phyloP scores from a whole-genome alignment of 306 rosid genomes.

The Malus fusca region DNA sequence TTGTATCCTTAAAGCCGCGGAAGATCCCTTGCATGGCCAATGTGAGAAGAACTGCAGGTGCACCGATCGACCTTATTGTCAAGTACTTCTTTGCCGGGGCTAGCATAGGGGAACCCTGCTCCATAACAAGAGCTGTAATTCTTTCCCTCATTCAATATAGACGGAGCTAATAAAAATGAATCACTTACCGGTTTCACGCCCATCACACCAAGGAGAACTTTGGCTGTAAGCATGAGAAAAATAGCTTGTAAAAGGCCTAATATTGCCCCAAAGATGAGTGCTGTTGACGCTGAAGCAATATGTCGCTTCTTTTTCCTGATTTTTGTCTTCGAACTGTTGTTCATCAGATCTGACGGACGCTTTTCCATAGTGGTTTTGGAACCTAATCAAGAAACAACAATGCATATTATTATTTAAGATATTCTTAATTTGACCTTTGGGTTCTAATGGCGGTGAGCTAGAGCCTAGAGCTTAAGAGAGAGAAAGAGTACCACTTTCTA shows the following conservation, averaged over 20 bases:
- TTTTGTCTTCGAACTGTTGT: conserved; percentile 24
- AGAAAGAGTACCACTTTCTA: conserved; percentile 26
- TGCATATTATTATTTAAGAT: neutral
- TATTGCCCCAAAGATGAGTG: conserved; percentile 71
- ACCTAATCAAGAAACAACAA: conserved; percentile 25
- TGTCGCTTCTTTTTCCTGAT: conserved; percentile 36
- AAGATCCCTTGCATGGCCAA: conserved; percentile 97
- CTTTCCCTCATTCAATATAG: neutral
- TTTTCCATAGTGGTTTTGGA: conserved; percentile 15
- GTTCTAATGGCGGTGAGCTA: neutral
- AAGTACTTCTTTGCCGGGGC: conserved; percentile 68
- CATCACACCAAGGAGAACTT: conserved; percentile 65
- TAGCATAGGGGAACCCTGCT: conserved; percentile 76
- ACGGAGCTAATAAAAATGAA: neutral
- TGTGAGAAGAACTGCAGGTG: conserved; percentile 99
- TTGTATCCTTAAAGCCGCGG: conserved; percentile 94
- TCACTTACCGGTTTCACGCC: conserved; percentile 72
- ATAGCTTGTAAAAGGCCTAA: conserved; percentile 80
- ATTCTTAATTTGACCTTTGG: neutral
- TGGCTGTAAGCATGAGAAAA: conserved; percentile 61
- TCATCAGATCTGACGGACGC: conserved; percentile 9
- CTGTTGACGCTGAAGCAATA: conserved; percentile 90
- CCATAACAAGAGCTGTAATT: neutral
- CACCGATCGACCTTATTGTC: conserved; percentile 74
- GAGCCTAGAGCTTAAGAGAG: neutral